Conservation (phyloP, 495 filamentous ascomycete species). For the Talaromyces ruber region DNA sequence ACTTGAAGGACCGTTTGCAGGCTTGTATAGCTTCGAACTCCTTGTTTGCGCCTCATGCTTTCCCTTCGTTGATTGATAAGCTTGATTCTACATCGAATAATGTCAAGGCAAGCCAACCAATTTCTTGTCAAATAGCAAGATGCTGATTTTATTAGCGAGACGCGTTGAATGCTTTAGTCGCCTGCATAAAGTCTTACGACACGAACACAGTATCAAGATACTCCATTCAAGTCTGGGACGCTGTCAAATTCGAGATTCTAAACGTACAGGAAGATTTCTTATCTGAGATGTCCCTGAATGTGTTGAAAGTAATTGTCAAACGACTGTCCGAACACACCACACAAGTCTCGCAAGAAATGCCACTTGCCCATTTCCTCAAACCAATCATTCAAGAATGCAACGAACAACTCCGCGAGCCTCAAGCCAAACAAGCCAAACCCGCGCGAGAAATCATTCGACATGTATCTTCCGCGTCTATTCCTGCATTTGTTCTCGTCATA, state of each 20-base stretch:
- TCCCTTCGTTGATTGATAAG: conserved; percentile 65
- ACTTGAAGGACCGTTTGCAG: conserved; percentile 61
- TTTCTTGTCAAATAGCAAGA: not conserved
- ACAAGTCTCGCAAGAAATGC: conserved; percentile 36
- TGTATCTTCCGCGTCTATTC: conserved; percentile 44
- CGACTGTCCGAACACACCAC: conserved; percentile 46
- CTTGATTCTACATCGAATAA: conserved; percentile 66
- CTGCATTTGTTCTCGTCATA: conserved; percentile 46
- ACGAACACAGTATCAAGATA: conserved; percentile 56
- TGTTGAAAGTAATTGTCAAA: conserved; percentile 45
- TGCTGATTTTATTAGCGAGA: conserved; percentile 50
- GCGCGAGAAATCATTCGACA: conserved; percentile 54
- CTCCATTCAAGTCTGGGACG: conserved; percentile 64
- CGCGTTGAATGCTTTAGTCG: conserved; percentile 56
- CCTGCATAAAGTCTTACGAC: conserved; percentile 54
- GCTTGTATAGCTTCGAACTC: conserved; percentile 61
- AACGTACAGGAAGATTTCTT: conserved; percentile 66
- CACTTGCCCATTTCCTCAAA: conserved; percentile 52
- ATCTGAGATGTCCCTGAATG: conserved; percentile 50
- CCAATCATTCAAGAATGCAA: conserved; percentile 63
- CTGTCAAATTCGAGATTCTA: conserved; percentile 69
- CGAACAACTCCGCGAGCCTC: conserved; percentile 64
- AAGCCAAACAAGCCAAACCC: conserved; percentile 66
- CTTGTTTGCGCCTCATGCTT: conserved; percentile 60
- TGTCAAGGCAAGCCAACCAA: conserved; percentile 47